Base-by-base conservation (phyloP, 257 asterid species). In the Echites panduratus region DNA sequence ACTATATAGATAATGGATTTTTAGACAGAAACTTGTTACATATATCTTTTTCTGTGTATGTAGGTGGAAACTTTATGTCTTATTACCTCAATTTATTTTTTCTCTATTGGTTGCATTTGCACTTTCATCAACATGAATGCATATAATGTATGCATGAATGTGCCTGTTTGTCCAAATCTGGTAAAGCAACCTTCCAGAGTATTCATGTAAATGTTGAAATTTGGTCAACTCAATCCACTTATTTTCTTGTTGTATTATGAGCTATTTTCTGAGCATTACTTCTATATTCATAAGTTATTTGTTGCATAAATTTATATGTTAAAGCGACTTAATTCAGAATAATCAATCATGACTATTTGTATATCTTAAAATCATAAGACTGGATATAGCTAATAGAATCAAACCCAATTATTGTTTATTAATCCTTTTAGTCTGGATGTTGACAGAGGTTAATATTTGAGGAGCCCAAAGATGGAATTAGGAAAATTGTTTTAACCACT, bases 401-500 rank as follows among this genome's bases (percentile, higher is more conserved):
- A 10, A 27, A 32, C 57, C 69, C 40, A 50, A 4, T 72, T 52
- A 76, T 70, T 74, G 24, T 76, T 82, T 63, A 24, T 71, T 57
- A 73, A 66, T 66, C 44, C 17, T 82, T 59, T 71, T 76, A 44
- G 9, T 81, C 72, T 82, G 75, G 73, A 81, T 77, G 47, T 75
- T 52, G 82, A 83, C 92, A 93, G 98, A 89, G 82, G 80, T 78
- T 88, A 79, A 91, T 93, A 68, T 93, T 93, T 85, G 87, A 87
- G 82, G 84, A 80, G 81, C 96, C 98, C 64, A 85, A 76, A 81
- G 91, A 79, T 70, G 96, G 98, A 74, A 80, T 88, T 57, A 88
- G 97, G 85, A 93, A 93, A 85, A 88, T 93, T 68, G 91, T 93
- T 49, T 78, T 93, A 57, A 88, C 98, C 80, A 93, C 98, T 72